Evolutionary conservation across 495 filamentous ascomycete species (phyloP).

Genomic region (Podospora pseudocomata): DNA sequence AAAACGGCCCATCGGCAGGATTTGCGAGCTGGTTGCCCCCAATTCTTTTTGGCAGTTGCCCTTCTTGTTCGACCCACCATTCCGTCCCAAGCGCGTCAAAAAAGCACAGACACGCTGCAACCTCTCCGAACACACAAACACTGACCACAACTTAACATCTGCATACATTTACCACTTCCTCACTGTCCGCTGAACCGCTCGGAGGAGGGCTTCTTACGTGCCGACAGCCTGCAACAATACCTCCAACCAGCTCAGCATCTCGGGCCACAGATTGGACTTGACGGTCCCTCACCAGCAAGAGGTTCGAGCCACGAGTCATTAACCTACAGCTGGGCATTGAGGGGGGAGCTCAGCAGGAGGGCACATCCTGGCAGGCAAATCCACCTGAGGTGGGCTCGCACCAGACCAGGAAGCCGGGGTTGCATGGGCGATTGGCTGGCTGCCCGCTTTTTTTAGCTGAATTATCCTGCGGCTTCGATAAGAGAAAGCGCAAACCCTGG

Average conservation of each 20-base stretch:
- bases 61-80: background rate
- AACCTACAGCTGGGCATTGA: background rate
- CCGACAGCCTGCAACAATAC: too few species aligned
- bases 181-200: too few species aligned
- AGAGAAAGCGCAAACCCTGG: background rate
- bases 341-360: background rate
- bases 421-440: background rate
- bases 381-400: background rate
- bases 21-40: background rate
- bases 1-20: background rate
- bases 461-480: background rate
- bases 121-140: background rate
- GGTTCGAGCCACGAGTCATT: slow-evolving; percentile 1
- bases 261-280: background rate
- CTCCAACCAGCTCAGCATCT: too few species aligned
- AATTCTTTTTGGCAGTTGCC: background rate
- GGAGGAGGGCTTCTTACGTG: too few species aligned
- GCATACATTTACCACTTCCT: too few species aligned
- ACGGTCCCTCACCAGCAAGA: background rate
- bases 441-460: slow-evolving; percentile 1
- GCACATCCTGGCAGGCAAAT: background rate
- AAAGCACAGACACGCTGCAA: background rate
- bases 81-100: background rate
- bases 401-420: background rate
- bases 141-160: background rate